phyloP scores from a whole-genome alignment of 1,284 basidiomycete genomes.

The Stygiomarasmius scandens region DNA sequence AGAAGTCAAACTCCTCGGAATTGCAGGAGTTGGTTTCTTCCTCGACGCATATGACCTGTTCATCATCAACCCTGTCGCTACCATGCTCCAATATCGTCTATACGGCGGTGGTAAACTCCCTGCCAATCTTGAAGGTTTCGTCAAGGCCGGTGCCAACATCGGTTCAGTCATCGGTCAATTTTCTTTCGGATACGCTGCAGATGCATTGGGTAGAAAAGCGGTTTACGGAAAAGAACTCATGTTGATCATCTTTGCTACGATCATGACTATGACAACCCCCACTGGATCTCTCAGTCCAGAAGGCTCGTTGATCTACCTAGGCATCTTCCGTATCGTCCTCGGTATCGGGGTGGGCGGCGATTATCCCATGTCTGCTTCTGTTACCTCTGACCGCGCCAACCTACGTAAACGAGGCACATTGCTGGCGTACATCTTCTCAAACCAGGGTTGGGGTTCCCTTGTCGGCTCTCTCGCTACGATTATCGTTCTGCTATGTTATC shows the following conservation, averaged over 20 bases:
- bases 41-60: constrained; percentile 74
- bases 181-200: constrained; percentile 66
- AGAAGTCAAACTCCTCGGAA: constrained; percentile 55
- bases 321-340: constrained; percentile 69
- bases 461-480: constrained; percentile 68
- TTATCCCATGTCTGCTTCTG: constrained; percentile 79
- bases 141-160: constrained; percentile 74
- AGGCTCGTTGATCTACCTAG: constrained; percentile 59
- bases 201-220: constrained; percentile 67
- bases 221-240: constrained; percentile 82
- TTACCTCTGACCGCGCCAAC: constrained; percentile 71
- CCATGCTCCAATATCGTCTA: constrained; percentile 76
- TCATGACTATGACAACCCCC: constrained; percentile 47
- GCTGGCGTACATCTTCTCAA: constrained; percentile 75
- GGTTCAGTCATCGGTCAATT: constrained; percentile 79
- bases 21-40: constrained; percentile 64
- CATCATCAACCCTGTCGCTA: constrained; percentile 78
- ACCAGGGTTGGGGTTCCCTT: constrained; percentile 78
- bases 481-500: constrained; percentile 72
- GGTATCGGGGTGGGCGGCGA: constrained; percentile 83
- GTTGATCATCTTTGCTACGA: constrained; percentile 75
- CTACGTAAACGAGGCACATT: constrained; percentile 74
- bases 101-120: constrained; percentile 60
- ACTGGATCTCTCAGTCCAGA: constrained; percentile 46
- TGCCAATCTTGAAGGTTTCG: constrained; percentile 58